A percentile compares a stretch with the other conserved stretches of the same genome.
These are phyloP conservation scores for Wickerhamiella australiensis DNA, from an alignment of 805 yeast species.

Conservation along the genomic window DNA sequence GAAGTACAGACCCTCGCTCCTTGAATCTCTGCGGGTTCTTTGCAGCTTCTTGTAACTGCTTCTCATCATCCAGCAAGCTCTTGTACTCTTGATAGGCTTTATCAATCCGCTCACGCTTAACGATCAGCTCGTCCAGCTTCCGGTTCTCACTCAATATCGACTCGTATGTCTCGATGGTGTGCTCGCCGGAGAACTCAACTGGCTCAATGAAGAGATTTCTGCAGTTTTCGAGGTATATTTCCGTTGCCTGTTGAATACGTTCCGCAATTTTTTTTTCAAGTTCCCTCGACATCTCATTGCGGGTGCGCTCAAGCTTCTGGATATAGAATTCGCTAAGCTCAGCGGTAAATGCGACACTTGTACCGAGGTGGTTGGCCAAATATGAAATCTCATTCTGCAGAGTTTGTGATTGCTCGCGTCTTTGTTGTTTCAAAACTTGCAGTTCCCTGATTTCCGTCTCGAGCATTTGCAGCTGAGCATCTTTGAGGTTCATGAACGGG, in stretches of 20 bases:
- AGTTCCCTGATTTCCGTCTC: not conserved
- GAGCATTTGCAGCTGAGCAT: not conserved
- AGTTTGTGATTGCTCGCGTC: not conserved
- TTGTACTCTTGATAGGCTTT: not conserved
- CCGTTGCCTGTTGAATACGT: not conserved
- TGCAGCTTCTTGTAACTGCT: not conserved
- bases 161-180: not conserved
- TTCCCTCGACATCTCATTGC: not conserved
- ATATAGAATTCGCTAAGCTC: not conserved
- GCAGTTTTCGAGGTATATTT: not conserved
- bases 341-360: not conserved
- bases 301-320: not conserved
- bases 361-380: not conserved
- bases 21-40: conserved; percentile 7
- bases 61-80: not conserved
- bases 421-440: not conserved
- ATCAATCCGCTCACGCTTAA: not conserved
- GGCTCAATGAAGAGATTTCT: not conserved
- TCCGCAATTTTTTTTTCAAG: not conserved
- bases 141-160: not conserved
- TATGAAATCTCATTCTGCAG: not conserved
- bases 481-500: not conserved
- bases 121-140: not conserved
- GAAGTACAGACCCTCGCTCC: conserved; percentile 3
- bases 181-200: not conserved